phyloP scores from a whole-genome alignment of 441 rosid genomes.

The Euphorbia neoarborescens region DNA sequence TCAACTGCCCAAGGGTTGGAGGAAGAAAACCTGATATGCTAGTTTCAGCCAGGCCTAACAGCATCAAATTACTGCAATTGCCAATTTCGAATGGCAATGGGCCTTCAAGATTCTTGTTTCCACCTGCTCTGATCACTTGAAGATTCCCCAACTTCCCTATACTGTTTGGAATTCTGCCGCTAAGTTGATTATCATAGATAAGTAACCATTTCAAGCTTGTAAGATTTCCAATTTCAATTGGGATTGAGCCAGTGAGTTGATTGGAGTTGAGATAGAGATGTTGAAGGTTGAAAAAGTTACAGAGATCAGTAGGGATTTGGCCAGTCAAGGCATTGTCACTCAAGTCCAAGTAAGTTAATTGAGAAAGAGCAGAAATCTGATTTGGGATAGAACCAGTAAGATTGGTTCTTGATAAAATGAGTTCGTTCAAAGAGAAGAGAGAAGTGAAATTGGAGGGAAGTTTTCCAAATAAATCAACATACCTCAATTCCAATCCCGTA shows the following conservation, averaged over 20 bases:
- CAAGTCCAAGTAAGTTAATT: conserved; percentile 38
- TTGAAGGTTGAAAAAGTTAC: conserved; percentile 35
- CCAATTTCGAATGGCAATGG: conserved; percentile 83
- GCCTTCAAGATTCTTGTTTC: conserved; percentile 76
- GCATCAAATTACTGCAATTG: conserved; percentile 58
- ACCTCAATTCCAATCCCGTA: conserved; percentile 36
- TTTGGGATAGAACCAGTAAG: conserved; percentile 51
- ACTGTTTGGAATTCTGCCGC: conserved; percentile 41
- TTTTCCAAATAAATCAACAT: conserved; percentile 41
- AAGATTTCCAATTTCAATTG: conserved; percentile 43
- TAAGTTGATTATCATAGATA: conserved; percentile 50
- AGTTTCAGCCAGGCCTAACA: conserved; percentile 83
- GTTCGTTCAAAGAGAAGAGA: conserved; percentile 39
- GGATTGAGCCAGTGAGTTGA: conserved; percentile 44
- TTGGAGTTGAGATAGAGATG: conserved; percentile 48
- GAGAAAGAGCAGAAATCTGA: conserved; percentile 35
- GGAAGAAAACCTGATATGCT: conserved; percentile 77
- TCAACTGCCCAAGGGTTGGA: conserved; percentile 53
- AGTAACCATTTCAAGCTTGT: conserved; percentile 37
- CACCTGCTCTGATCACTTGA: conserved; percentile 58
- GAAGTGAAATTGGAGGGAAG: conserved; percentile 41
- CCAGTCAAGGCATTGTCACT: conserved; percentile 55
- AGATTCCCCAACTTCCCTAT: conserved; percentile 49
- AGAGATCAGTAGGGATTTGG: conserved; percentile 46
- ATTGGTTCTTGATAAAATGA: conserved; percentile 47